phyloP scores from a whole-genome alignment of 352 stramenopile species.

The Phytophthora quininea region DNA sequence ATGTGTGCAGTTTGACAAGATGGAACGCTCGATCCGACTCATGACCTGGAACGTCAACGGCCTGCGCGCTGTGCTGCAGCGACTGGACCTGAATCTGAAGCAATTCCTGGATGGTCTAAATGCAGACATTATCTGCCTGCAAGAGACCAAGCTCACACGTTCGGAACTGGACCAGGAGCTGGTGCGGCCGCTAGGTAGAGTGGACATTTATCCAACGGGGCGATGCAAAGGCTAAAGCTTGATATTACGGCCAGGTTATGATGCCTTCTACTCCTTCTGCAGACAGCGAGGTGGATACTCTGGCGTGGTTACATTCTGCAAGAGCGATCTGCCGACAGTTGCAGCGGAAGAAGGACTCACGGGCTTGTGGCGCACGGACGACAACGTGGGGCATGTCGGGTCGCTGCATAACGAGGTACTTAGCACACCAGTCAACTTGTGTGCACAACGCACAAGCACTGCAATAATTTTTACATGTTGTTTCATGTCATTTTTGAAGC shows the following conservation, averaged over 20 bases:
- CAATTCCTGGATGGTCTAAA: constrained; percentile 62
- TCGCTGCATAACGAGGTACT: constrained; percentile 52
- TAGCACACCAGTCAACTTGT: background rate
- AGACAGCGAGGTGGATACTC: constrained; percentile 72
- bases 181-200: constrained; percentile 59
- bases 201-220: background rate
- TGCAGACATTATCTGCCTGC: constrained; percentile 82
- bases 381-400: constrained; percentile 63
- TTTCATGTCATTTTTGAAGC: constrained; percentile 25
- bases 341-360: constrained; percentile 79
- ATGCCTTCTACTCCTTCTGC: constrained; percentile 88
- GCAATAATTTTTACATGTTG: background rate
- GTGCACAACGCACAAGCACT: background rate
- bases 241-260: constrained; percentile 48
- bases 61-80: constrained; percentile 75
- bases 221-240: constrained; percentile 5
- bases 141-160: constrained; percentile 89
- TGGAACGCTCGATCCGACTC: constrained; percentile 44
- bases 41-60: constrained; percentile 91
- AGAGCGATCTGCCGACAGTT: constrained; percentile 49
- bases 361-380: constrained; percentile 59
- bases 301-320: constrained; percentile 80
- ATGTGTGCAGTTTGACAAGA: constrained; percentile 3
- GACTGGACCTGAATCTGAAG: constrained; percentile 50
- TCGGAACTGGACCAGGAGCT: constrained; percentile 82